Percentiles rank a stretch among this genome's conserved stretches.
These are phyloP conservation scores for Candida chilensis DNA, from an alignment of 805 yeast species.

Conservation along the genomic window DNA sequence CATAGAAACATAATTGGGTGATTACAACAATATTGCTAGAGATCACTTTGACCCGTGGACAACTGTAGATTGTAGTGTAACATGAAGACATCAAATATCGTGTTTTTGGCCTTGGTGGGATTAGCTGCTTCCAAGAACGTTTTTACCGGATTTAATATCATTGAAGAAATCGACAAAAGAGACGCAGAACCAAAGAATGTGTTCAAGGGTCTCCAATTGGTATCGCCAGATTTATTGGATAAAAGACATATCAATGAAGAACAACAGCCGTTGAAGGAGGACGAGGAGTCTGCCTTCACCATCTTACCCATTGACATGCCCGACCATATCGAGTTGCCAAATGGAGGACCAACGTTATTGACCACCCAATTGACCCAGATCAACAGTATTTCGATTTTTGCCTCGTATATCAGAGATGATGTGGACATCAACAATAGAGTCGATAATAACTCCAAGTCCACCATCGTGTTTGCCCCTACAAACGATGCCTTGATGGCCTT, in stretches of 20 bases:
- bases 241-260: neutral
- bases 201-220: neutral
- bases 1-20: too few species aligned
- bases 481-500: constrained; percentile 48
- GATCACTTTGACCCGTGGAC: neutral
- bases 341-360: neutral
- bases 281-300: too few species aligned
- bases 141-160: neutral
- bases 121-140: neutral
- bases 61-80: neutral
- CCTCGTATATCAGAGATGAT: constrained; percentile 64
- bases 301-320: neutral
- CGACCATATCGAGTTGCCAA: neutral
- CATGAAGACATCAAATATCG: neutral
- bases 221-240: neutral
- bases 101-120: neutral
- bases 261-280: neutral
- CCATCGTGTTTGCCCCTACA: constrained; percentile 65
- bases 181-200: neutral
- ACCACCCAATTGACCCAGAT: neutral
- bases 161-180: neutral
- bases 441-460: constrained; percentile 27
- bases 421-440: constrained; percentile 37
- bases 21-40: too few species aligned
- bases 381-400: constrained; percentile 58